Conservation (phyloP, 768 basidiomycete genomes). For the Lactifluus piperatus region DNA sequence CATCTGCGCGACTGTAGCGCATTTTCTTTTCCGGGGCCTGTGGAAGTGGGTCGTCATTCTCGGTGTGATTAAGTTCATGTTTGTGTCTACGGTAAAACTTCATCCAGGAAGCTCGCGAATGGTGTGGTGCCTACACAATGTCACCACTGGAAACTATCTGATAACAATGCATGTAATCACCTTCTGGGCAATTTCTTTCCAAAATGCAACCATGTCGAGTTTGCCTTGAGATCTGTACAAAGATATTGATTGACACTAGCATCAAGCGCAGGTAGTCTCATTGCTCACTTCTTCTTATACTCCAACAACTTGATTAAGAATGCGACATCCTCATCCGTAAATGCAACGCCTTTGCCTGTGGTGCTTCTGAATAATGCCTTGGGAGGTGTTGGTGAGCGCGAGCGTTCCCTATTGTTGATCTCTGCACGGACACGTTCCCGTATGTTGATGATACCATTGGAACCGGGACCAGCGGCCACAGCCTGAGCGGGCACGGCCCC, state of each 20-base stretch:
- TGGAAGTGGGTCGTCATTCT: slow-evolving; percentile 63
- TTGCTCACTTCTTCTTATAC: slow-evolving; percentile 52
- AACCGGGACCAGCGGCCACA: slow-evolving; percentile 30
- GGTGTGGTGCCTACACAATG: slow-evolving; percentile 62
- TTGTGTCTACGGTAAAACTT: slow-evolving; percentile 87
- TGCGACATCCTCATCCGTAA: slow-evolving; percentile 73
- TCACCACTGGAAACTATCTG: not conserved
- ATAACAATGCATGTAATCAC: slow-evolving; percentile 28
- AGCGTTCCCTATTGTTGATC: slow-evolving; percentile 31
- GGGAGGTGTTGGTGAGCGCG: slow-evolving; percentile 75
- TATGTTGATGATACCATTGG: slow-evolving; percentile 35
- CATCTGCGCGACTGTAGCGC: slow-evolving; percentile 75
- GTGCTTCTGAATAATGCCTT: slow-evolving; percentile 74
- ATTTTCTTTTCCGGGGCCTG: slow-evolving; percentile 79
- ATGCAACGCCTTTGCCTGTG: slow-evolving; percentile 85
- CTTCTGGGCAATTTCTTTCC: slow-evolving; percentile 69
- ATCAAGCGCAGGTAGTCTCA: not conserved
- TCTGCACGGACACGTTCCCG: slow-evolving; percentile 35
- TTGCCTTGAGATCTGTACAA: slow-evolving; percentile 44
- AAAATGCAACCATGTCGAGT: slow-evolving; percentile 68
- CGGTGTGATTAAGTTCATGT: slow-evolving; percentile 63
- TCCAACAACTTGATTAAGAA: slow-evolving; percentile 73
- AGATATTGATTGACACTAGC: slow-evolving; percentile 19
- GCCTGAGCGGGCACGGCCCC: slow-evolving; percentile 23
- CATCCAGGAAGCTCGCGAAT: slow-evolving; percentile 91